phyloP scores from a whole-genome alignment of 179 eudicot genomes.

The Silene noctiflora region DNA sequence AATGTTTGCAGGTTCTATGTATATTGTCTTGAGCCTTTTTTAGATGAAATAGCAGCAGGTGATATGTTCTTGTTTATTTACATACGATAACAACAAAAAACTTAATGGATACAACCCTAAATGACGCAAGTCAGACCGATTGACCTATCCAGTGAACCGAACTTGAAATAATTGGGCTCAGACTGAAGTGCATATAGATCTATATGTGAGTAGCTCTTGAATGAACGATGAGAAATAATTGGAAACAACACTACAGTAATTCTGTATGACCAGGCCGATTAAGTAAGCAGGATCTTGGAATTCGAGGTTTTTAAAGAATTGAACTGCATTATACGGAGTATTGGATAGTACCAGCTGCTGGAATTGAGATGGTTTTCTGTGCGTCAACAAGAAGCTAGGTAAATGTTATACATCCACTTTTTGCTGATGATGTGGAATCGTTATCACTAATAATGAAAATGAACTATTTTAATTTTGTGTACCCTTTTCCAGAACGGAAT shows the following conservation, averaged over 20 bases:
- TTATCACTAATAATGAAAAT: background rate
- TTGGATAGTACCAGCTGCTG: background rate
- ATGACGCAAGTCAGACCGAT: background rate
- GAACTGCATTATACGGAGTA: background rate
- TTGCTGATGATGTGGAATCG: background rate
- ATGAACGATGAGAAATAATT: background rate
- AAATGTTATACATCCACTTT: background rate
- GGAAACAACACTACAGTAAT: background rate
- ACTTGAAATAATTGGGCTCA: background rate
- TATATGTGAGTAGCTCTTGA: background rate
- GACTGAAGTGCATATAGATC: background rate
- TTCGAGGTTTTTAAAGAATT: background rate
- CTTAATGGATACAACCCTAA: background rate
- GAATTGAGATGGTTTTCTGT: slow-evolving; percentile 7
- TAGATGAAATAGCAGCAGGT: background rate
- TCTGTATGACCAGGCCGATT: background rate
- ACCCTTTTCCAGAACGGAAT: slow-evolving; percentile 46
- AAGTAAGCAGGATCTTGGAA: background rate
- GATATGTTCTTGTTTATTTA: background rate
- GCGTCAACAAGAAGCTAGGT: slow-evolving; percentile 12
- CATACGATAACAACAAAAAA: background rate
- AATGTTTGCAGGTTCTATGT: background rate
- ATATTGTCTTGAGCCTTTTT: background rate
- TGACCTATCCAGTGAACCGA: background rate
- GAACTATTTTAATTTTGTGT: slow-evolving; percentile 46